Base-by-base conservation (phyloP, 1,284 basidiomycete species). In the Porogramme epimiltina region DNA sequence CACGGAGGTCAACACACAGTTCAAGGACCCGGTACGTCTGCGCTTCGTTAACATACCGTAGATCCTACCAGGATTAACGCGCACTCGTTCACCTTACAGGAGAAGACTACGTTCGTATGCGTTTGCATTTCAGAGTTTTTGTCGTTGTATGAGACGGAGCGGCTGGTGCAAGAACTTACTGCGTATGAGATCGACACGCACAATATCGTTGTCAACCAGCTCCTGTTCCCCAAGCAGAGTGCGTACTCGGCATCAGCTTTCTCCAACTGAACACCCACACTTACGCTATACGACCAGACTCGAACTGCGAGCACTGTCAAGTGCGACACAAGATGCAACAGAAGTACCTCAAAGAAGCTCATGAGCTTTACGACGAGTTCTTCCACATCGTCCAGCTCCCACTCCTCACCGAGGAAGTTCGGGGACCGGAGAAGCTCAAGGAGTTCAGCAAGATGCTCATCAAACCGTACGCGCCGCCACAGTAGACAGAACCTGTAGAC, bases 101-200 rank as follows among this genome's bases (percentile, higher is more conserved):
- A 98, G 73, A 95, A 96, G 75, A 99, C 96, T 4, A 97, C 94
- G 9, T 97, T 99, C 66, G 91, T 98, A 64, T 98, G 96, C 68
- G 95, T 98, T 47, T 97, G 95, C 78, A 98, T 98, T 68, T 96
- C 95, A 45, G 95, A 98, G 71, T 98, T 98, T 81, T 76, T 99
- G 62, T 98, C 95, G 20, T 77, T 99, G 20, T 99, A 99, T 73
- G 97, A 99, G 78, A 99, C 96, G 24, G 96, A 99, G 72, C 90
- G 96, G 25, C 80, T 99, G 41, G 93, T 99, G 36, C 96, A 99
- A 71, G 97, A 99, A 69, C 77, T 99, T 44, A 96, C 95, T 13
- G 79, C 86, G 44, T 99, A 99, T 73, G 95, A 94, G 69, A 99
- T 99, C 69, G 97, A 99, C 72, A 98, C 95, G 41, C 96, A 99